Conservation (phyloP, 2,329 filamentous ascomycete genomes). For the Botrytis cinerea region DNA sequence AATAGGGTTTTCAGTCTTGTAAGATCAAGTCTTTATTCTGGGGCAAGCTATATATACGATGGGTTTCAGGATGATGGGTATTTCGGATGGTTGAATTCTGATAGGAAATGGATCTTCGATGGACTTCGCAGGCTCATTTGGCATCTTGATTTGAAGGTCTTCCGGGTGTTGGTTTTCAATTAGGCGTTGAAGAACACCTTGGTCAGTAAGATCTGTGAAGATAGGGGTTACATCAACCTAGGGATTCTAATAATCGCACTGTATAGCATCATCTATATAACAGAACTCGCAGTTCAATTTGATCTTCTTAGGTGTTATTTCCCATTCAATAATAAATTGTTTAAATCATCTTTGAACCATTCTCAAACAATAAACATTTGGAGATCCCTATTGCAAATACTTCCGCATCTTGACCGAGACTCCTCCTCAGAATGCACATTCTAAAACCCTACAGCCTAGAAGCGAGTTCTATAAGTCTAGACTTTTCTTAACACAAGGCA, state of each 20-base stretch:
- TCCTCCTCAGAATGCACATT: neutral
- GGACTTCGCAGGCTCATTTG: neutral
- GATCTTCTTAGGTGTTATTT: neutral
- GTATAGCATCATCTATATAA: too few relatives aligned
- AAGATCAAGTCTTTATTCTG: neutral
- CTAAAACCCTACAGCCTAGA: neutral
- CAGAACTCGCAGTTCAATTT: neutral
- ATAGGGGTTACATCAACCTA: neutral
- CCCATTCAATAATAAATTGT: neutral
- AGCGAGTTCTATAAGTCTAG: neutral
- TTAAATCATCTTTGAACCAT: neutral
- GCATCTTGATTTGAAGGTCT: neutral
- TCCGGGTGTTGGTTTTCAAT: too few relatives aligned
- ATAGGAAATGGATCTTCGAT: neutral
- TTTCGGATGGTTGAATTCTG: neutral
- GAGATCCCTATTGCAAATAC: neutral
- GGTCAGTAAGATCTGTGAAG: too few relatives aligned
- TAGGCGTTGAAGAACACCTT: too few relatives aligned
- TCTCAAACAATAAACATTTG: too few relatives aligned
- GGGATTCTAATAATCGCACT: neutral
- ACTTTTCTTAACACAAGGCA: neutral
- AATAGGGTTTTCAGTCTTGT: neutral
- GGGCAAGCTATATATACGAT: neutral
- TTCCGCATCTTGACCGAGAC: neutral
- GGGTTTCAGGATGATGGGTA: neutral